A percentile compares a stretch with the other conserved stretches of the same genome.
These are phyloP conservation scores for Chondrostereum purpureum DNA, from an alignment of 1,284 basidiomycete species.

Conservation along the genomic window DNA sequence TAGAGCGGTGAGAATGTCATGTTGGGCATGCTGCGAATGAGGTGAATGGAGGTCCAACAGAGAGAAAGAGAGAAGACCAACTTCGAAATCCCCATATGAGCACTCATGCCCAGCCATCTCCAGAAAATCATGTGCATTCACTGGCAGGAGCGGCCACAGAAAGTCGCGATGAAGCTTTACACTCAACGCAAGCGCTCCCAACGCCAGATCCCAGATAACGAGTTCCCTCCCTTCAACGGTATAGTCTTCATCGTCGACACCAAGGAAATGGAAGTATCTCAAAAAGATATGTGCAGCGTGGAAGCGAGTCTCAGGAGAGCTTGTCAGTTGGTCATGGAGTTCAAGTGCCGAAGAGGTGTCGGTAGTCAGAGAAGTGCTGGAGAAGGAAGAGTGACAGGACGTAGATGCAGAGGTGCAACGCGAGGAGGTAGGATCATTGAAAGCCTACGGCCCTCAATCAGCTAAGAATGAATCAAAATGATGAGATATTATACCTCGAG, in stretches of 20 bases:
- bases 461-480: slow-evolving; percentile 13
- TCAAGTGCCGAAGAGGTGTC: slow-evolving; percentile 13
- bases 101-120: slow-evolving; percentile 38
- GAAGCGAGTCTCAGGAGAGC: slow-evolving; percentile 51
- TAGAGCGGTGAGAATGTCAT: slow-evolving; percentile 45
- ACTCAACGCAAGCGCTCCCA: slow-evolving; percentile 50
- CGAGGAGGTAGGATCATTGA: slow-evolving; percentile 11
- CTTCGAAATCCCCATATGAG: slow-evolving; percentile 45
- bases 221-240: slow-evolving; percentile 27
- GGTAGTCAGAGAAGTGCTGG: background rate
- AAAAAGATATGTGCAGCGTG: slow-evolving; percentile 53
- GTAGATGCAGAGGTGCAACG: slow-evolving; percentile 14
- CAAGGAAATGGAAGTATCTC: slow-evolving; percentile 36
- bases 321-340: slow-evolving; percentile 45
- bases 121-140: slow-evolving; percentile 44
- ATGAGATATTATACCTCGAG: slow-evolving; percentile 25
- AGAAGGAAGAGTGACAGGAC: slow-evolving; percentile 15
- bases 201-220: slow-evolving; percentile 45
- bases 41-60: background rate
- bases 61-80: slow-evolving; percentile 15
- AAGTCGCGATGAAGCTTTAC: slow-evolving; percentile 66
- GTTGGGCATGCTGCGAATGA: slow-evolving; percentile 41
- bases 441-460: slow-evolving; percentile 17
- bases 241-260: slow-evolving; percentile 18
- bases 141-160: slow-evolving; percentile 43